These are phyloP conservation scores for Tricholoma sp. DNA, from an alignment of 768 basidiomycete genomes.

Conservation along the genomic window DNA sequence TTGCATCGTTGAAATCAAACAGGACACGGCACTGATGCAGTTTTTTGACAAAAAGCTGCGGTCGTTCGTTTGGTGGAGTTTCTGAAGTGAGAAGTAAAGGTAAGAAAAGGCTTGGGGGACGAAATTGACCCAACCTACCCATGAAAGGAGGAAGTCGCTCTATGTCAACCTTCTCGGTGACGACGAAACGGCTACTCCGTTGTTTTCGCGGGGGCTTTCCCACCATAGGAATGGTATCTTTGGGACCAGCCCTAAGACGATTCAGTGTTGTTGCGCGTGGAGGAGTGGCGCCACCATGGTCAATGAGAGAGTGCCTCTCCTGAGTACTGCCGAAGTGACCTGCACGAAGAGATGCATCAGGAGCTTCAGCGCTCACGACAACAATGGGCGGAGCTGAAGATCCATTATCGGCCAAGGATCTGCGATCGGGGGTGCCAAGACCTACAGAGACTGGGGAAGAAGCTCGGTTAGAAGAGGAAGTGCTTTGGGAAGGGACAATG, in stretches of 20 bases:
- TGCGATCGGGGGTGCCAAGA: slow-evolving; percentile 51
- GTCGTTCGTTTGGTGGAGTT: slow-evolving; percentile 81
- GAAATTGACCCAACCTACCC: slow-evolving; percentile 39
- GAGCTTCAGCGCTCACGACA: slow-evolving; percentile 72
- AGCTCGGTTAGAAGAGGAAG: slow-evolving; percentile 39
- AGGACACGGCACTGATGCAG: slow-evolving; percentile 94
- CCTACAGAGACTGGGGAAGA: slow-evolving; percentile 34
- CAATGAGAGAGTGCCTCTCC: slow-evolving; percentile 46
- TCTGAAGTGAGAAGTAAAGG: slow-evolving; percentile 44
- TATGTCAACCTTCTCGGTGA: slow-evolving; percentile 94
- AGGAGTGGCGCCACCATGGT: slow-evolving; percentile 47
- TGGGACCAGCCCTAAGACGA: slow-evolving; percentile 77
- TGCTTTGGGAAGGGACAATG: slow-evolving; percentile 34
- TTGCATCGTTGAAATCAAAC: slow-evolving; percentile 99
- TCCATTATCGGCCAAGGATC: slow-evolving; percentile 41
- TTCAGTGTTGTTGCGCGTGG: slow-evolving; percentile 66
- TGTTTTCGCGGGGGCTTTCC: slow-evolving; percentile 98
- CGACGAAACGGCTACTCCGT: slow-evolving; percentile 93
- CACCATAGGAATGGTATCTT: slow-evolving; percentile 94
- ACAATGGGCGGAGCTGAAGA: slow-evolving; percentile 76
- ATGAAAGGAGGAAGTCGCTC: slow-evolving; percentile 89
- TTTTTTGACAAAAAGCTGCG: slow-evolving; percentile 90
- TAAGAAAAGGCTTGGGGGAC: background rate
- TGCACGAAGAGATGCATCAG: slow-evolving; percentile 41
- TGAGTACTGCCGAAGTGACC: slow-evolving; percentile 36